Evolutionary conservation across 1,284 basidiomycete species (phyloP).

Genomic region (Phylloboletellus chloephorus): DNA sequence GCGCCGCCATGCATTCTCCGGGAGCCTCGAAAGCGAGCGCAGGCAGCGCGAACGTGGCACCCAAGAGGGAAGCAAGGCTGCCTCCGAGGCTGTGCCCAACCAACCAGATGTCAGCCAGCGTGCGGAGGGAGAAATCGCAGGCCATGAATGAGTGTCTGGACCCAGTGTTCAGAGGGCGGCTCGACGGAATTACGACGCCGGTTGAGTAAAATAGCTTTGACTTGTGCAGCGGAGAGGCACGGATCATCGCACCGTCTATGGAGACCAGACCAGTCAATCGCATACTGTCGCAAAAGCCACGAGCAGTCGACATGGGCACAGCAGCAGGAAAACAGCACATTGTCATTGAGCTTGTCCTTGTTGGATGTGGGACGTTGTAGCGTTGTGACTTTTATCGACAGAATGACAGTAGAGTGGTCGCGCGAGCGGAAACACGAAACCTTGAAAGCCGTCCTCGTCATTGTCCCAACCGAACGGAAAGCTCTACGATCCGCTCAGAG

Average conservation of each 20-base stretch:
- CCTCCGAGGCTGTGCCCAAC: conserved; percentile 89
- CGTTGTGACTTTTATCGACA: conserved; percentile 95
- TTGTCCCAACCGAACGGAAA: conserved; percentile 92
- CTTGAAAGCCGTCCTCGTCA: conserved; percentile 77
- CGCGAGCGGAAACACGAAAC: conserved; percentile 83
- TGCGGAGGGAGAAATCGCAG: conserved; percentile 77
- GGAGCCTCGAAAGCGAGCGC: conserved; percentile 91
- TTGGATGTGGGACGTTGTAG: conserved; percentile 77
- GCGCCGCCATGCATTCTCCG: conserved; percentile 83
- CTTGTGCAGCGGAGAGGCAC: conserved; percentile 80
- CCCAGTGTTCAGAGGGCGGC: conserved; percentile 6
- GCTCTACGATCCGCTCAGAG: conserved; percentile 42
- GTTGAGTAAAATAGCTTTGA: conserved; percentile 87
- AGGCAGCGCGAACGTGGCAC: conserved; percentile 91
- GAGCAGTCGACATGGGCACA: conserved; percentile 90
- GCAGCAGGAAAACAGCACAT: conserved; percentile 95
- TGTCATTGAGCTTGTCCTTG: conserved; percentile 96
- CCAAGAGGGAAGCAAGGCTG: conserved; percentile 80
- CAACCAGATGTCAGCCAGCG: conserved; percentile 87
- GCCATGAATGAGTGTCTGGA: conserved; percentile 68
- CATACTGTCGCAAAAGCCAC: conserved; percentile 85
- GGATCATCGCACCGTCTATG: conserved; percentile 73
- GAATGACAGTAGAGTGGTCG: conserved; percentile 78
- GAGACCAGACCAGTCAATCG: conserved; percentile 56
- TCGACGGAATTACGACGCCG: conserved; percentile 52